phyloP scores from a whole-genome alignment of 805 yeast species.

The Peterozyma xylosa region DNA sequence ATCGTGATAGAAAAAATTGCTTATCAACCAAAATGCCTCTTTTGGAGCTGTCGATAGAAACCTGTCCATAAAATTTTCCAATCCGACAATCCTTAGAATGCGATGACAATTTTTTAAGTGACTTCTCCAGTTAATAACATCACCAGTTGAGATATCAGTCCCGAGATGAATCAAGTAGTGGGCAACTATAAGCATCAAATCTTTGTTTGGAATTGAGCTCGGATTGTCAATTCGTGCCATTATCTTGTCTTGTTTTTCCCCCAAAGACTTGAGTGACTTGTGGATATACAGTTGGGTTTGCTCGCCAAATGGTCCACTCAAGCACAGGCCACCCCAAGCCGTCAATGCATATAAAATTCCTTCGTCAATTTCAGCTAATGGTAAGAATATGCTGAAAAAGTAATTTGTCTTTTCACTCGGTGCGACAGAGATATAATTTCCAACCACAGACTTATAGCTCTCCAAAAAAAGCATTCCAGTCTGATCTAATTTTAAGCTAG shows the following conservation, averaged over 20 bases:
- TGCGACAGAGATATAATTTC: constrained; percentile 1
- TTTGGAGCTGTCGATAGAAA: background rate
- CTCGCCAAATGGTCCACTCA: background rate
- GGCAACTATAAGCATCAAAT: background rate
- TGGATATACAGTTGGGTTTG: background rate
- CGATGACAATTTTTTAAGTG: background rate
- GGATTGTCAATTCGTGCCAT: background rate
- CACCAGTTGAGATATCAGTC: background rate
- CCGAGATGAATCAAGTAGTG: background rate
- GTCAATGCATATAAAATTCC: background rate
- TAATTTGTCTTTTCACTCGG: background rate
- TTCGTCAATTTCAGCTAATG: background rate
- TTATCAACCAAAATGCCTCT: background rate
- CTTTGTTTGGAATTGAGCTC: background rate
- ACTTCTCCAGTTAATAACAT: background rate
- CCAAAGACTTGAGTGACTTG: background rate
- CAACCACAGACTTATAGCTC: background rate
- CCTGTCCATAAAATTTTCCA: background rate
- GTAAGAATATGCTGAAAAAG: background rate
- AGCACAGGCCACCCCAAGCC: background rate
- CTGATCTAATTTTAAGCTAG: constrained; percentile 1
- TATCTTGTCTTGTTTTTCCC: background rate
- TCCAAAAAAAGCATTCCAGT: constrained; percentile 4
- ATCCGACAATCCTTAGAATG: background rate
- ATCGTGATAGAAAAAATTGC: background rate